phyloP scores from a whole-genome alignment of 345 rosid species.

The Lagerstroemia speciosa region DNA sequence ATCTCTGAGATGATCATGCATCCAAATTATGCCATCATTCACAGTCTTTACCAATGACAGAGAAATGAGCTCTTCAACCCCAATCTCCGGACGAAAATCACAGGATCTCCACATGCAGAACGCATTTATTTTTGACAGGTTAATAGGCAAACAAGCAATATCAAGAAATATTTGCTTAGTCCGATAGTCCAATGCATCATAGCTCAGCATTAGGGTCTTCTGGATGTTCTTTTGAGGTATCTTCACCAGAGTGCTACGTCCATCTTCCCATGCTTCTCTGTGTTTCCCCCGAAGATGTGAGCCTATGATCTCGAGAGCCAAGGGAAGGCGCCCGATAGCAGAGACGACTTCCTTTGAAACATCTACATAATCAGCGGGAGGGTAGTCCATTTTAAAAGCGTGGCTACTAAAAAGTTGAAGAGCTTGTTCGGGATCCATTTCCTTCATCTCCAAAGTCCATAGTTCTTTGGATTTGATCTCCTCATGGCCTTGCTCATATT shows the following conservation, averaged over 20 bases:
- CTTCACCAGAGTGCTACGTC: accelerated
- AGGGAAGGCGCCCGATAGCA: not conserved
- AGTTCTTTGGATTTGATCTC: not conserved
- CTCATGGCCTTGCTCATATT: not conserved
- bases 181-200: not conserved
- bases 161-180: not conserved
- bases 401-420: not conserved
- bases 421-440: not conserved
- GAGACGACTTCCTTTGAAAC: not conserved
- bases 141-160: conserved; percentile 2
- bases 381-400: accelerated
- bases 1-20: conserved; percentile 7
- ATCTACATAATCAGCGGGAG: accelerated
- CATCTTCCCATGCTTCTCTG: not conserved
- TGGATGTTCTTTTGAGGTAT: not conserved
- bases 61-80: conserved; percentile 1
- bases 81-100: conserved; percentile 4
- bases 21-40: not conserved
- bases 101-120: conserved; percentile 8
- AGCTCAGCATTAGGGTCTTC: not conserved
- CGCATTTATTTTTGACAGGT: not conserved
- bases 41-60: not conserved
- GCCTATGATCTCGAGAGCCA: not conserved
- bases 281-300: not conserved
- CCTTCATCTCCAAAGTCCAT: not conserved